These are phyloP conservation scores for Leccinum insigne DNA, from an alignment of 1,284 basidiomycete species.

Conservation along the genomic window DNA sequence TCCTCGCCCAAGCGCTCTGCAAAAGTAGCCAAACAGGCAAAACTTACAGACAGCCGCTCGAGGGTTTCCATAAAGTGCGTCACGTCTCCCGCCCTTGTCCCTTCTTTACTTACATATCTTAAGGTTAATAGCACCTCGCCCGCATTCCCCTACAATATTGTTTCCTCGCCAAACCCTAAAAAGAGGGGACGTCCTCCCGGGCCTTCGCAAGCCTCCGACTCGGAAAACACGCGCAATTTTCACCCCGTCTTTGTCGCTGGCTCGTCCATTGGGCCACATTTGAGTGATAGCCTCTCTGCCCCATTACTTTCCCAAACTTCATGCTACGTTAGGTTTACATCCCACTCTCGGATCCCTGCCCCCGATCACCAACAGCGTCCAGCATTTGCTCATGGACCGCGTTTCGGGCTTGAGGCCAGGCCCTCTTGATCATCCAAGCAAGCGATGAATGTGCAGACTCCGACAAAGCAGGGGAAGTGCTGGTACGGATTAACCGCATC, in stretches of 20 bases:
- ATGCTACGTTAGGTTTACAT: conserved; percentile 57
- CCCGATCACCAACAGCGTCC: conserved; percentile 53
- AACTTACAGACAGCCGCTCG: conserved; percentile 43
- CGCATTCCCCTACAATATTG: conserved; percentile 2
- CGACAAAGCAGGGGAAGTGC: no score
- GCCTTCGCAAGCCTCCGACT: conserved; percentile 16
- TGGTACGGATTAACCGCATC: no score
- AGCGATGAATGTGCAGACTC: no score
- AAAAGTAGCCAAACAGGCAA: conserved; percentile 35
- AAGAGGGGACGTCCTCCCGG: conserved; percentile 14
- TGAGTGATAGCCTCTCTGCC: conserved; percentile 52
- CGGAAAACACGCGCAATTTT: conserved; percentile 22
- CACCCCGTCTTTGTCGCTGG: conserved; percentile 20
- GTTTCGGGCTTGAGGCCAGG: no score
- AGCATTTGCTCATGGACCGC: no score
- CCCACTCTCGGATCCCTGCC: conserved; percentile 57
- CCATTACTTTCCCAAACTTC: conserved; percentile 44
- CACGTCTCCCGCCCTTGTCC: conserved; percentile 3
- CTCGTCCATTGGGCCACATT: conserved; percentile 41
- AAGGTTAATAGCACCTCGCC: conserved; percentile 35
- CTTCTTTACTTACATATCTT: conserved; percentile 21
- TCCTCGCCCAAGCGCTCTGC: conserved; percentile 47
- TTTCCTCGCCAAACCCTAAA: conserved; percentile 12
- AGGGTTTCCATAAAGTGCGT: conserved; percentile 43
- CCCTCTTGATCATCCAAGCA: no score